A percentile compares a stretch with the other conserved stretches of the same genome.
These are phyloP conservation scores for Cyathus striatus DNA, from an alignment of 768 basidiomycete species.

Conservation along the genomic window DNA sequence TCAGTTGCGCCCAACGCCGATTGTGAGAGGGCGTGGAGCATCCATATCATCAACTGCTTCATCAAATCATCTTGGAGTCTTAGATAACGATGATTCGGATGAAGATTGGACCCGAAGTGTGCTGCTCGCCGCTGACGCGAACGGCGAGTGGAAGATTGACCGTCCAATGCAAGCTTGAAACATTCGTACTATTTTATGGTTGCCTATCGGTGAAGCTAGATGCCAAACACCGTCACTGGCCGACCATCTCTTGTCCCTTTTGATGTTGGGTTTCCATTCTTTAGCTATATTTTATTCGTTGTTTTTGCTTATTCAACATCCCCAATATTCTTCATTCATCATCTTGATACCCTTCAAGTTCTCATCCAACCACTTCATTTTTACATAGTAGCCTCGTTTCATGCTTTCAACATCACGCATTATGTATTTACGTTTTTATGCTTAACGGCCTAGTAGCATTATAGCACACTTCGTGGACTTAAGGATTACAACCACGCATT, in stretches of 20 bases:
- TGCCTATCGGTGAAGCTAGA: background rate
- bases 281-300: too few species aligned
- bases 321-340: background rate
- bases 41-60: slow-evolving; percentile 28
- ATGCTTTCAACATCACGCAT: background rate
- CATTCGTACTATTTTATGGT: background rate
- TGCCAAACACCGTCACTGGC: background rate
- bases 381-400: background rate
- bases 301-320: background rate
- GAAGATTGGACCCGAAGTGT: slow-evolving; percentile 77
- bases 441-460: background rate
- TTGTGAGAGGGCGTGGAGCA: slow-evolving; percentile 11
- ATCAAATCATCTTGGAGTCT: slow-evolving; percentile 43
- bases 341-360: background rate
- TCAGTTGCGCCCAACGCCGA: slow-evolving; percentile 9
- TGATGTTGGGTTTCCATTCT: too few species aligned
- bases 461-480: background rate
- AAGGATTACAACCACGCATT: slow-evolving; percentile 3
- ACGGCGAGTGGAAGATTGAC: slow-evolving; percentile 21
- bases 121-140: slow-evolving; percentile 59
- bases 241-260: background rate
- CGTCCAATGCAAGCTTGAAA: slow-evolving; percentile 1
- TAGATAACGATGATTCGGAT: slow-evolving; percentile 39
- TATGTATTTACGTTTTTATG: slow-evolving; percentile 1
- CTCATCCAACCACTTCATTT: background rate